phyloP scores from a whole-genome alignment of 257 asterid genomes.

The Solanum appendiculatum region DNA sequence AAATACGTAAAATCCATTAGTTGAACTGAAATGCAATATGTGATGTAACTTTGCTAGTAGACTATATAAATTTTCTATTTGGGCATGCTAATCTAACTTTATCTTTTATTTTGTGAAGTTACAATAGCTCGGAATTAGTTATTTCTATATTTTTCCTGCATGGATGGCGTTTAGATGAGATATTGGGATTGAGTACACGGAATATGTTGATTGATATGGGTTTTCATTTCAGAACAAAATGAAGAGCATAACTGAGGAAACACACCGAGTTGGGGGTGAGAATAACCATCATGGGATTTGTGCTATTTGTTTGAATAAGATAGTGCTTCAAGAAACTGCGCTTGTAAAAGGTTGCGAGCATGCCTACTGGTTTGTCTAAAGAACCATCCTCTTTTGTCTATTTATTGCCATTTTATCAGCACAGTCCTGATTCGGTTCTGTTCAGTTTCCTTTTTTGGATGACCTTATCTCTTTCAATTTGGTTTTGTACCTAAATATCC shows the following conservation, averaged over 20 bases:
- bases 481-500: not conserved
- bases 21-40: not conserved
- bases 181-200: not conserved
- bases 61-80: not conserved
- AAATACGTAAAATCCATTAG: not conserved
- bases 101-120: not conserved
- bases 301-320: constrained; percentile 75
- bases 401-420: not conserved
- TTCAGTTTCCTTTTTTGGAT: not conserved
- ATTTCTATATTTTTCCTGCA: not conserved
- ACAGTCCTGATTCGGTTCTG: not conserved
- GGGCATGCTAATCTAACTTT: not conserved
- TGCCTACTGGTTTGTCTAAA: constrained; percentile 86
- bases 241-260: constrained; percentile 29
- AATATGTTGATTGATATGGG: not conserved
- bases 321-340: constrained; percentile 77
- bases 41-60: not conserved
- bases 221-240: constrained; percentile 23
- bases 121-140: not conserved
- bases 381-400: not conserved
- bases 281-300: constrained; percentile 55
- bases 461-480: not conserved
- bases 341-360: constrained; percentile 99
- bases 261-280: constrained; percentile 10
- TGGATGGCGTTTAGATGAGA: not conserved